A percentile compares a stretch with the other conserved stretches of the same genome.
Conservation (phyloP, 345 rosid genomes). For the Turritis glabra region DNA sequence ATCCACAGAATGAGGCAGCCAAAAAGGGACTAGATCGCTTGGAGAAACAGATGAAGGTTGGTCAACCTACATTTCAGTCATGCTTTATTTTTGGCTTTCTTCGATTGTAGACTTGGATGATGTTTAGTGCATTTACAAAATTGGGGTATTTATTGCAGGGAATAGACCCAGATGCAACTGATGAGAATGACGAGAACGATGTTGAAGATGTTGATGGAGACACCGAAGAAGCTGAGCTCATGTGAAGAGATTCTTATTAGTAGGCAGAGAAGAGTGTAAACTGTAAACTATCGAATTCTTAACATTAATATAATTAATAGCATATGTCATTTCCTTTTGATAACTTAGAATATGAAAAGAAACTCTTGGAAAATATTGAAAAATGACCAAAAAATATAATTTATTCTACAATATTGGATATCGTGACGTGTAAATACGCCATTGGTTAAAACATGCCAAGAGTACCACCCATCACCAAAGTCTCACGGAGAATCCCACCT, state of each 20-base stretch:
- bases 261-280: constrained; percentile 4
- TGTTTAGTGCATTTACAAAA: constrained; percentile 4
- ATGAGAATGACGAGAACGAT: constrained; percentile 94
- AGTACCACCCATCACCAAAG: constrained; percentile 19
- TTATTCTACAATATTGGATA: background rate
- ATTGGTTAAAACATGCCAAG: constrained; percentile 28
- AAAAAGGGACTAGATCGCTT: constrained; percentile 93
- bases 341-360: too few relatives aligned
- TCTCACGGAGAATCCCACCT: constrained; percentile 1
- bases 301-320: background rate
- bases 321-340: background rate
- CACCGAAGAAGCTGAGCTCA: constrained; percentile 85
- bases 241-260: constrained; percentile 39
- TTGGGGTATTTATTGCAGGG: constrained; percentile 55
- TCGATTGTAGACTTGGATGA: background rate
- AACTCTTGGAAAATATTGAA: too few relatives aligned
- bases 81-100: background rate
- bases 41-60: constrained; percentile 98
- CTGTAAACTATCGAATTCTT: constrained; percentile 3
- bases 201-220: constrained; percentile 96
- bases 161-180: constrained; percentile 97
- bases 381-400: background rate
- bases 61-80: constrained; percentile 8
- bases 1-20: constrained; percentile 86
- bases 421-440: background rate